Evolutionary conservation across 2,329 filamentous ascomycete genomes (phyloP), one percentile per base, ranked within the genome.

Genomic region (Penicillium sp.): DNA sequence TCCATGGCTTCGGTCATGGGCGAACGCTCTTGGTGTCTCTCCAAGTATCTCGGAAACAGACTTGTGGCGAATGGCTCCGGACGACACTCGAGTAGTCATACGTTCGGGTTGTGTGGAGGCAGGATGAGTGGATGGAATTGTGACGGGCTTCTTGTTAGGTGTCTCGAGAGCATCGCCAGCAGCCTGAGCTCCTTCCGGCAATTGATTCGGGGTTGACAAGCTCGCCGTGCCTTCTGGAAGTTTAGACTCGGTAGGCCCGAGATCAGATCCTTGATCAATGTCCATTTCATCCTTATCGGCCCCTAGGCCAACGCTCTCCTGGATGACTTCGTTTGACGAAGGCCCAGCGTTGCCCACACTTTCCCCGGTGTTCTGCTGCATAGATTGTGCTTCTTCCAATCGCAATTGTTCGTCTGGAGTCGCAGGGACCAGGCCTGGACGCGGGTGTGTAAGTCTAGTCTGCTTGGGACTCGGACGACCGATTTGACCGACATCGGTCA

Each of bases 21-120:
- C 55, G 35, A 65, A 64, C 37, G 63, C 61, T 55, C 72, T 66
- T 35, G 80, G 75, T 15, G 76, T 78, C 51, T 82, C 82, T 45
- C 81, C 83, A 5, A 88, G 74, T 37, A 88, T 87, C 65, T 89
- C 86, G 15, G 82, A 85, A 4, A 88, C 83, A 4, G 85, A 87
- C 62, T 88, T 89, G 45, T 86, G 82, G 53, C 81, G 78, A 58
- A 88, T 82, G 2, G 83, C 81, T 37, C 84, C 86, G 8, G 86
- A 87, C 3, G 83, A 82, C 20, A 87, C 82, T 58, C 85, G 73
- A 1, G 84, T 88, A 9, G 83, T 85, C 72, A 86, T 86, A 27
- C 83, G 78, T 58, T 79, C 78, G 4, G 70, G 61, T 38, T 70
- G 65, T 25, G 74, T 60, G 47, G 49, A 69, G 58, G 27, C 69